Evolutionary conservation across 2,329 filamentous ascomycete genomes (phyloP).

Genomic region (Aplosporella prunicola): DNA sequence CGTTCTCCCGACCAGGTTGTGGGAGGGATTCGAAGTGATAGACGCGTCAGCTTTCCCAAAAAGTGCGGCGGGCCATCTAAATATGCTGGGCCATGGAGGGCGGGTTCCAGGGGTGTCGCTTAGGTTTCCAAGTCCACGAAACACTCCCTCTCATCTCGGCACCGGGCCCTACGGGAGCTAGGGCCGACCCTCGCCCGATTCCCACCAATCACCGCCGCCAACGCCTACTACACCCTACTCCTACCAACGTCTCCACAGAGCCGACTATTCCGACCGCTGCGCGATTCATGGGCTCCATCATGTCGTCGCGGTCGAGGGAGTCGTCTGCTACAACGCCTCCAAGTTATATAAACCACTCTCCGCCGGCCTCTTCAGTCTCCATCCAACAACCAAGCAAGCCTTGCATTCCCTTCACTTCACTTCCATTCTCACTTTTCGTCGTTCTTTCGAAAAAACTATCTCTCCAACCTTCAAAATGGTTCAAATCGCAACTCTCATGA

Average conservation of each 20-base stretch:
- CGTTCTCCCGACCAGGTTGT: too few relatives aligned
- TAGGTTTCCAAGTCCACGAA: slow-evolving; percentile 6
- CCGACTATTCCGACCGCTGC: too few relatives aligned
- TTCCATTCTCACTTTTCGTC: neutral
- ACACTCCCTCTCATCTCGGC: slow-evolving; percentile 9
- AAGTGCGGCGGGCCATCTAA: neutral
- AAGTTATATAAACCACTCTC: neutral
- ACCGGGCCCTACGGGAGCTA: neutral
- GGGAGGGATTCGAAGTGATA: too few relatives aligned
- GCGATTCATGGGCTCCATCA: too few relatives aligned
- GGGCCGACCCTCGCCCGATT: neutral
- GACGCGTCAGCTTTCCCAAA: slow-evolving; percentile 8
- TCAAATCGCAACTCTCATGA: slow-evolving; percentile 5
- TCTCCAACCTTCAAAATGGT: slow-evolving; percentile 4
- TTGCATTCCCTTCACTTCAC: neutral
- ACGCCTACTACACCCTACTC: too few relatives aligned
- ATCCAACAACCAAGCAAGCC: neutral
- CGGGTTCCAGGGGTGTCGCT: slow-evolving; percentile 2
- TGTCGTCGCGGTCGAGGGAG: too few relatives aligned
- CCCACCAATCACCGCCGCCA: slow-evolving; percentile 2
- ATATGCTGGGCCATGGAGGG: slow-evolving; percentile 1
- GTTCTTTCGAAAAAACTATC: neutral
- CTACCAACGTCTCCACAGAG: too few relatives aligned
- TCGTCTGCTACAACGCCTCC: neutral
- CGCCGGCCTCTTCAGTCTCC: neutral